A percentile compares a stretch with the other conserved stretches of the same genome.
Conservation (phyloP, 257 asterid species). For the Orobanche coerulescens region DNA sequence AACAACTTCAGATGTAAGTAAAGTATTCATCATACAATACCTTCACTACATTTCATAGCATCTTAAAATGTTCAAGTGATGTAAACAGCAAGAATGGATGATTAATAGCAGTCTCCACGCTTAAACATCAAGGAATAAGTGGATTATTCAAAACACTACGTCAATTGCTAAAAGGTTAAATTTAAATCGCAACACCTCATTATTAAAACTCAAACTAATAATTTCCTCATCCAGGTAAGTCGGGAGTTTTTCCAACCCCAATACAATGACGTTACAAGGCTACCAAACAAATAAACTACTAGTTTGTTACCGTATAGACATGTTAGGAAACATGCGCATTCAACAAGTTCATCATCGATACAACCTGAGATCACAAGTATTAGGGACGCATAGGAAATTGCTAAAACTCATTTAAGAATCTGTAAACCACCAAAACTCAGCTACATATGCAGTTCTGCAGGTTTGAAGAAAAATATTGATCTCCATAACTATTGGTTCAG, state of each 20-base stretch:
- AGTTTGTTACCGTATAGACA: conserved; percentile 2
- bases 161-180: background rate
- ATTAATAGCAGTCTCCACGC: background rate
- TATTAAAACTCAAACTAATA: conserved; percentile 6
- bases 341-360: conserved; percentile 5
- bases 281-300: conserved; percentile 4
- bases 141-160: background rate
- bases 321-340: background rate
- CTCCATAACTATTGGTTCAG: background rate
- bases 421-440: background rate
- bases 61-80: conserved; percentile 16
- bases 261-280: background rate
- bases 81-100: background rate
- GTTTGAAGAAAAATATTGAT: background rate
- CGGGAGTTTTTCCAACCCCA: conserved; percentile 1
- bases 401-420: background rate
- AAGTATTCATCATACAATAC: conserved; percentile 1
- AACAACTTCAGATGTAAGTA: conserved; percentile 15
- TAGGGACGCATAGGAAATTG: conserved; percentile 3
- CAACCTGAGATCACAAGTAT: background rate
- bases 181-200: background rate
- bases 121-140: conserved; percentile 11
- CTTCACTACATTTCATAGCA: conserved; percentile 1
- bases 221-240: background rate
- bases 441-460: background rate